These are phyloP conservation scores for Daldinia sp. DNA, from an alignment of 2,329 filamentous ascomycete species.

Conservation along the genomic window DNA sequence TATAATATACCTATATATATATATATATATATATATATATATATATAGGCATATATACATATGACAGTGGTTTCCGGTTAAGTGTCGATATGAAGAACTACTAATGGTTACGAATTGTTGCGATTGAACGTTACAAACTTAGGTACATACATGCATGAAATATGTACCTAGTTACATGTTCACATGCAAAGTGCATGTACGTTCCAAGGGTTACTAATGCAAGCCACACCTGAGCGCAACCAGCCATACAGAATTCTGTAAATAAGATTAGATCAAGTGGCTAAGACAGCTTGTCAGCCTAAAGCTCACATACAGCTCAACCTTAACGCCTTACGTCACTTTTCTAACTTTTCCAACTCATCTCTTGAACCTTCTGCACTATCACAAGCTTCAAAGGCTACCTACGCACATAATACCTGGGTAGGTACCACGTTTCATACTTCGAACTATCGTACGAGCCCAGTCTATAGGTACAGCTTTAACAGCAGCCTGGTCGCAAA, in stretches of 20 bases:
- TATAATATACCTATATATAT: background rate
- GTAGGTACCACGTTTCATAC: too few relatives aligned
- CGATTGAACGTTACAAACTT: too few relatives aligned
- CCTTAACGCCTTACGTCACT: conserved; percentile 6
- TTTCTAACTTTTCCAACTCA: background rate
- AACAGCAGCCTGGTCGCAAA: too few relatives aligned
- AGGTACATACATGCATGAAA: too few relatives aligned
- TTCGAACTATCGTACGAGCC: too few relatives aligned
- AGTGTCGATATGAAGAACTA: too few relatives aligned
- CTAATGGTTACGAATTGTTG: background rate
- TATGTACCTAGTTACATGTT: background rate
- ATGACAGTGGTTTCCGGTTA: too few relatives aligned
- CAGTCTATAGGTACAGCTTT: too few relatives aligned
- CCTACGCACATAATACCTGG: too few relatives aligned
- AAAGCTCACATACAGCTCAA: background rate
- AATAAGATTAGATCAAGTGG: background rate
- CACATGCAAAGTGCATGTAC: too few relatives aligned
- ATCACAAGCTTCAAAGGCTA: background rate
- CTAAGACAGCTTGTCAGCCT: background rate
- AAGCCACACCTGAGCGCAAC: background rate
- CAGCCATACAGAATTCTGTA: background rate
- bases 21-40: background rate
- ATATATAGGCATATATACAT: too few relatives aligned
- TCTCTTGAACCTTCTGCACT: background rate
- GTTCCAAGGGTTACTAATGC: background rate